phyloP scores from a whole-genome alignment of 192 early-diverging fungal genomes.

The Linnemannia zychae region DNA sequence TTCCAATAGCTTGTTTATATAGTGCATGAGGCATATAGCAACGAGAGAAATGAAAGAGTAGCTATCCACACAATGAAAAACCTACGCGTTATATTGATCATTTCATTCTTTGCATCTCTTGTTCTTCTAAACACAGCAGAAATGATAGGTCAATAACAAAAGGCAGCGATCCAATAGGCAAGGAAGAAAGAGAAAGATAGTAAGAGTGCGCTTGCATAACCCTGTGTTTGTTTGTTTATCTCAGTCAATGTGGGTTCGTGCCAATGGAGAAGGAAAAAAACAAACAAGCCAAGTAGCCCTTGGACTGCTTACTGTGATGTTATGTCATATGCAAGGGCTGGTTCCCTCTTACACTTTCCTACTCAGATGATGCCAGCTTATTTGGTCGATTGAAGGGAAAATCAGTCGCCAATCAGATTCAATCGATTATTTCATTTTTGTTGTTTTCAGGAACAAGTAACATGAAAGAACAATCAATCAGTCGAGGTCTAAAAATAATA shows the following conservation, averaged over 20 bases:
- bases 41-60: background rate
- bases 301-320: background rate
- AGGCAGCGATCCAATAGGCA: background rate
- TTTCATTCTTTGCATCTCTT: background rate
- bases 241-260: background rate
- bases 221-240: background rate
- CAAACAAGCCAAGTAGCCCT: background rate
- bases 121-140: background rate
- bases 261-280: background rate
- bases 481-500: background rate
- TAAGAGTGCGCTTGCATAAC: background rate
- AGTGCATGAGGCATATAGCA: background rate
- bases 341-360: background rate
- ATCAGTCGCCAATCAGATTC: constrained; percentile 2
- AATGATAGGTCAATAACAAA: background rate
- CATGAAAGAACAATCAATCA: background rate
- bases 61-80: background rate
- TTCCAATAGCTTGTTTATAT: background rate
- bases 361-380: background rate
- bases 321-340: constrained; percentile 10
- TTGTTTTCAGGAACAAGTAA: background rate
- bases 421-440: background rate
- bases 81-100: no score
- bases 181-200: background rate
- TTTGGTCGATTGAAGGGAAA: constrained; percentile 5